Percentiles rank a stretch among this genome's conserved stretches.
Conservation (phyloP, 768 basidiomycete genomes). For the Suillus occidentalis region DNA sequence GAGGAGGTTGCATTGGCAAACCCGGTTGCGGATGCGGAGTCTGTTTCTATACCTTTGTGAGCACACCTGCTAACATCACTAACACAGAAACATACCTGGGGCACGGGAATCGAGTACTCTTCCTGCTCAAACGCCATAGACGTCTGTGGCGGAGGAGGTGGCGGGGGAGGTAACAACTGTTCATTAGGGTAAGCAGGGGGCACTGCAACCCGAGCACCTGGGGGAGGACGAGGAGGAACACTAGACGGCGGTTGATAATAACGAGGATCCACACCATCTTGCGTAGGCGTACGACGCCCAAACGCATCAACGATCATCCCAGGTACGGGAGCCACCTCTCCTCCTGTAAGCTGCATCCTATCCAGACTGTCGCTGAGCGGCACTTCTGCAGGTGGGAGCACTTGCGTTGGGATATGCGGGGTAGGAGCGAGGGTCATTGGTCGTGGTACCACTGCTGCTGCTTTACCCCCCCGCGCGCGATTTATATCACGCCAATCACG, state of each 20-base stretch:
- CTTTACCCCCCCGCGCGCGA: conserved; percentile 53
- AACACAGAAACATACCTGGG: conserved; percentile 21
- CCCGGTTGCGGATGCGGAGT: conserved; percentile 25
- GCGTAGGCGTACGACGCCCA: conserved; percentile 25
- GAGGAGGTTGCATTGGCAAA: conserved; percentile 18
- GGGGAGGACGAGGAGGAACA: conserved; percentile 35
- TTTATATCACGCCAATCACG: conserved; percentile 93
- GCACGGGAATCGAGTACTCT: conserved; percentile 20
- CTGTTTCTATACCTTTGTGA: conserved; percentile 14
- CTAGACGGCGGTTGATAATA: conserved; percentile 36
- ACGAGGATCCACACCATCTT: conserved; percentile 42
- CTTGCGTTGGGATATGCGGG: conserved; percentile 31
- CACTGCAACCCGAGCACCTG: conserved; percentile 39
- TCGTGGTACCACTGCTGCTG: conserved; percentile 37
- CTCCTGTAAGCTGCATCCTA: conserved; percentile 43
- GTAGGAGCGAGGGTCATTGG: conserved; percentile 35
- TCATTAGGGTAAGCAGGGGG: conserved; percentile 37
- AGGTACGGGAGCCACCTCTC: conserved; percentile 36
- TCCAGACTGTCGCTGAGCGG: conserved; percentile 41
- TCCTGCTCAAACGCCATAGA: conserved; percentile 30
- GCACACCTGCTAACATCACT: conserved; percentile 11
- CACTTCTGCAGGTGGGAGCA: conserved; percentile 33
- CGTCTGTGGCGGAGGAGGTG: conserved; percentile 10
- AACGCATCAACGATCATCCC: conserved; percentile 20
- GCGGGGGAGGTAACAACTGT: conserved; percentile 27